Evolutionary conservation across 1,139 yeast species (phyloP), one percentile per base, ranked within the genome.

Genomic region (Geotrichum aggregatum): DNA sequence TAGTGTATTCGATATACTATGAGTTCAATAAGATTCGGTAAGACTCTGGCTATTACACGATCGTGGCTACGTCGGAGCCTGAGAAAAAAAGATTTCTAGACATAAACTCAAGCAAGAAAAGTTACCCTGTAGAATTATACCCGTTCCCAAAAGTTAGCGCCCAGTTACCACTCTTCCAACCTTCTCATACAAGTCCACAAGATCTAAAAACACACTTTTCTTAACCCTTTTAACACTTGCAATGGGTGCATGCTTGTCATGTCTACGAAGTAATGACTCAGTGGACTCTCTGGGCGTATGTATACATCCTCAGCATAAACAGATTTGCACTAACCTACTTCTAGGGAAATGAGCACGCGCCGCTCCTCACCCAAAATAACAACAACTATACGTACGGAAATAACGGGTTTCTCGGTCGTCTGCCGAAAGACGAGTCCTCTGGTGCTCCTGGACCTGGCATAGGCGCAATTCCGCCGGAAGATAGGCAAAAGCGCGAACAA

Each of bases 161-260:
- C n/a, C n/a, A n/a, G n/a, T n/a, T n/a, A n/a, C n/a, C n/a, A n/a
- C n/a, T n/a, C n/a, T n/a, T n/a, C n/a, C n/a, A n/a, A n/a, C n/a
- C n/a, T n/a, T n/a, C 14, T 16, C 39, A 22, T 18, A 21, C 19
- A n/a, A 21, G 16, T 16, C 26, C 18, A 13, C 2, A 16, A 31
- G 16, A 19, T 16, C n/a, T 14, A 7, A 18, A 24, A 19, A 26
- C 34, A 14, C 14, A 11, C 13, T 11, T 41, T 28, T 13, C 26
- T 5, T 18, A 26, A 21, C 44, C 26, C 30, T 8, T 28, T 26
- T 28, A 26, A 22, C 33, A 31, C 31, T 31, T 34, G 18, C 14
- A 31, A 62, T 62, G 65, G 65, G 65, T 14, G 55, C 58, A n/a
- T 62, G 65, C 45, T 36, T 47, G 26, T 62, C 65, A 11, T 61